A percentile compares a stretch with the other conserved stretches of the same genome.
Conservation (phyloP, 2,329 filamentous ascomycete genomes). For the Lachnellula hyalina region DNA sequence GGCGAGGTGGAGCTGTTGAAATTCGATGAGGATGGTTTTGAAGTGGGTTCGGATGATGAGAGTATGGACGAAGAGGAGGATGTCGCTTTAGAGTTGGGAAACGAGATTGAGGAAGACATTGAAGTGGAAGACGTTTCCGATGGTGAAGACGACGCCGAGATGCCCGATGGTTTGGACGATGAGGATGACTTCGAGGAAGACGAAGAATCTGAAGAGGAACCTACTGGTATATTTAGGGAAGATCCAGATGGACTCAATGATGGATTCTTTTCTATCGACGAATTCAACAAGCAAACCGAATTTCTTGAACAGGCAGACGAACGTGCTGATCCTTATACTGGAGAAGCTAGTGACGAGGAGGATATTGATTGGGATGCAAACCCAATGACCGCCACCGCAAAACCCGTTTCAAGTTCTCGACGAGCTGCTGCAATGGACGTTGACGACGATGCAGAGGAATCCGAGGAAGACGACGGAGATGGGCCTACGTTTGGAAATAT, state of each 20-base stretch:
- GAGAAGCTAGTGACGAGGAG: slow-evolving; percentile 74
- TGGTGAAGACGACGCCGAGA: slow-evolving; percentile 25
- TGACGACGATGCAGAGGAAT: slow-evolving; percentile 36
- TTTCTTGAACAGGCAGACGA: slow-evolving; percentile 83
- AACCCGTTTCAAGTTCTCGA: slow-evolving; percentile 28
- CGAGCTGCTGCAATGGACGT: slow-evolving; percentile 28
- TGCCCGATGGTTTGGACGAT: slow-evolving; percentile 30
- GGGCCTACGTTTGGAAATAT: slow-evolving; percentile 81
- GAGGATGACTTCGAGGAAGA: slow-evolving; percentile 42
- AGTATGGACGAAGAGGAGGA: slow-evolving; percentile 30
- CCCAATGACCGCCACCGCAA: slow-evolving; percentile 48
- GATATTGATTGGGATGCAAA: slow-evolving; percentile 84
- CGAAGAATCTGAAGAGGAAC: slow-evolving; percentile 44
- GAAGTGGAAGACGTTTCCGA: slow-evolving; percentile 26
- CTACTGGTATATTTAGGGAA: slow-evolving; percentile 53
- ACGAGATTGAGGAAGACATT: slow-evolving; percentile 33
- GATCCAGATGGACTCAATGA: slow-evolving; percentile 89
- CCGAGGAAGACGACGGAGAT: slow-evolving; percentile 62
- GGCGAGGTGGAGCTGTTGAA: slow-evolving; percentile 32
- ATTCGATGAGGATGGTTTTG: slow-evolving; percentile 37
- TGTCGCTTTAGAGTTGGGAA: slow-evolving; percentile 32
- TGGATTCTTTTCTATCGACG: slow-evolving; percentile 95
- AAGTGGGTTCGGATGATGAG: slow-evolving; percentile 31
- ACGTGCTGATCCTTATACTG: slow-evolving; percentile 68
- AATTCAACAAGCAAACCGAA: slow-evolving; percentile 93